Conservation (phyloP, 192 early-diverging fungal genomes). For the Dissophora ornata region DNA sequence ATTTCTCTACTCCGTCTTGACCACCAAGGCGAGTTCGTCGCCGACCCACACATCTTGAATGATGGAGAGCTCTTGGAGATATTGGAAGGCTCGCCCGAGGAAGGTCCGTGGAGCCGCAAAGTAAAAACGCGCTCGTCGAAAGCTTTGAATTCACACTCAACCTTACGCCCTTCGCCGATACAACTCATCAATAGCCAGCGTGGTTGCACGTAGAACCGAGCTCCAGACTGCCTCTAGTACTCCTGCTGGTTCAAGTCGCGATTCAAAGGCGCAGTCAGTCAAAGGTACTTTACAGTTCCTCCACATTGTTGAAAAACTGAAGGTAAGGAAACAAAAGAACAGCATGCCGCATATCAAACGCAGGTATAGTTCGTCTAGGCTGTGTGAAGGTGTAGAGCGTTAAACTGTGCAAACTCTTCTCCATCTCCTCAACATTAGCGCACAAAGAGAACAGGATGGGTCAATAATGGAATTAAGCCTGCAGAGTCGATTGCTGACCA, state of each 20-base stretch:
- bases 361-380: too few species aligned
- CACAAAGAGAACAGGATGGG: constrained; percentile 95
- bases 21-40: constrained; percentile 28
- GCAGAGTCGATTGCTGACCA: constrained; percentile 95
- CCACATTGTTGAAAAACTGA: constrained; percentile 84
- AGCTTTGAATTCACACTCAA: not conserved
- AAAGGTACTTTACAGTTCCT: constrained; percentile 71
- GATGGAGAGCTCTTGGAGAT: constrained; percentile 46
- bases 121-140: not conserved
- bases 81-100: constrained; percentile 30
- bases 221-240: constrained; percentile 1
- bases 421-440: too few species aligned
- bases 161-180: not conserved
- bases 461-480: constrained; percentile 72
- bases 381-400: too few species aligned
- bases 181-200: constrained; percentile 22
- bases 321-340: constrained; percentile 68
- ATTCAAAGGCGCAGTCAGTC: constrained; percentile 33
- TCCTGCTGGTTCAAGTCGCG: constrained; percentile 12
- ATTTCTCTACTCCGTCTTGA: constrained; percentile 40
- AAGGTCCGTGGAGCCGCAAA: constrained; percentile 8
- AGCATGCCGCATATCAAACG: too few species aligned
- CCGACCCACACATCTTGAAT: constrained; percentile 12
- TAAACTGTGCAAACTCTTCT: too few species aligned
- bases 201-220: constrained; percentile 35